These are phyloP conservation scores for Auricularia auricula-judae DNA, from an alignment of 768 basidiomycete genomes.

Conservation along the genomic window DNA sequence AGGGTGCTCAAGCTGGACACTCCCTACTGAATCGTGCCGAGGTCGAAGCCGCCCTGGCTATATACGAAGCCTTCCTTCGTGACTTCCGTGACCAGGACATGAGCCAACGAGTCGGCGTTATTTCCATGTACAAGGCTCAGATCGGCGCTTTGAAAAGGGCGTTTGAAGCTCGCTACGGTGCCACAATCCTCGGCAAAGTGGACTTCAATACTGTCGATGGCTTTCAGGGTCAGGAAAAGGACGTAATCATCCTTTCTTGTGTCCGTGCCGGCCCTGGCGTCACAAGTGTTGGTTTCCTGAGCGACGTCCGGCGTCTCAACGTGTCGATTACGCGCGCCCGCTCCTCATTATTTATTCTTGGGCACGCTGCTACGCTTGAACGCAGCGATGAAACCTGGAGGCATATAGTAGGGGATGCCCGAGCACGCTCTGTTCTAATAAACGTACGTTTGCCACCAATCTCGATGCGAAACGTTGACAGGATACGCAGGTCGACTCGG, in stretches of 20 bases:
- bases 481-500: background rate
- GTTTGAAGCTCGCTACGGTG: conserved; percentile 65
- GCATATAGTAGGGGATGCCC: conserved; percentile 66
- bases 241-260: conserved; percentile 94
- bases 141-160: conserved; percentile 57
- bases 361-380: conserved; percentile 81
- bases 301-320: conserved; percentile 89
- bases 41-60: conserved; percentile 58
- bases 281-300: conserved; percentile 76
- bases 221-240: conserved; percentile 98
- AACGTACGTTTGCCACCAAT: conserved; percentile 37
- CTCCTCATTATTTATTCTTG: conserved; percentile 88
- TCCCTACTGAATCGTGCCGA: conserved; percentile 73
- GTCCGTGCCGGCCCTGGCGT: conserved; percentile 87
- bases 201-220: conserved; percentile 98
- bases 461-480: background rate
- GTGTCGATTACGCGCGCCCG: conserved; percentile 97
- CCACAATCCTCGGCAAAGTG: conserved; percentile 54
- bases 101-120: conserved; percentile 52
- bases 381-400: conserved; percentile 75
- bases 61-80: conserved; percentile 60
- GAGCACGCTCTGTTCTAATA: conserved; percentile 46
- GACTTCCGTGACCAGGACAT: conserved; percentile 48
- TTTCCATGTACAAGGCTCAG: conserved; percentile 94
- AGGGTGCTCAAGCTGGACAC: conserved; percentile 39